Base-by-base conservation (phyloP, 1,139 yeast species). In the Protomyces macrosporus region DNA sequence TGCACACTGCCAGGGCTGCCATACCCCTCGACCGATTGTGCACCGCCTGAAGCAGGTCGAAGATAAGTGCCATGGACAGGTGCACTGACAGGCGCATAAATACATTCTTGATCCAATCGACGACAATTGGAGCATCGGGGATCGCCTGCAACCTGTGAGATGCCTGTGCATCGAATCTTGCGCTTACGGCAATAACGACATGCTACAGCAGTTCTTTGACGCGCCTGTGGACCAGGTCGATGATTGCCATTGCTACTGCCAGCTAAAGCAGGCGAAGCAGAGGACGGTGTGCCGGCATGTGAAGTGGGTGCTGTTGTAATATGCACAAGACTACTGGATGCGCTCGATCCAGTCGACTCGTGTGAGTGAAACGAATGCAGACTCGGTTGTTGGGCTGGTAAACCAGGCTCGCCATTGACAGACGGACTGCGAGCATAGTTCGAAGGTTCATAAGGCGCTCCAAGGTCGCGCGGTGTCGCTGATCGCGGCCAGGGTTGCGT, bases 151-250 rank as follows among this genome's bases (percentile, higher is more conserved):
- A 51, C 62, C 52, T 58, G 62, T 34, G 62, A 58, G 52, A 58
- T 58, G 1, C 65, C 65, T 1, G 65, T 58, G 36, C 65, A 63
- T 6, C 65, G 42, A 14, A 63, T 63, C 62, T 63, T 63, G 23
- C 65, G 65, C 52, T 60, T 55, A 2, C 65, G 23, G 32, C 65
- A 63, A 7, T 60, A 60, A 3, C 62, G 55, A 33, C 65, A 63
- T 3, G 65, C 65, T 23, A 63, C 65, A 4, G 61, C 65, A 9
- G 62, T 64, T n/a, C 67, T 57, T 34, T 63, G 66, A 12, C 66
- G 67, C 50, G 67, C 65, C 23, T 82, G 82, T n/a, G 48, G 48
- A 14, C 48, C 48, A 3, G 48, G 48, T 3, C 48, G 16, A 4
- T 6, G 16, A 6, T 3, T 14, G 48, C 30, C 23, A 4, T 14